Percentiles rank a stretch among this genome's conserved stretches.
These are phyloP conservation scores for Telopea speciosissima DNA, from an alignment of 177 flowering plant genomes.

Conservation along the genomic window DNA sequence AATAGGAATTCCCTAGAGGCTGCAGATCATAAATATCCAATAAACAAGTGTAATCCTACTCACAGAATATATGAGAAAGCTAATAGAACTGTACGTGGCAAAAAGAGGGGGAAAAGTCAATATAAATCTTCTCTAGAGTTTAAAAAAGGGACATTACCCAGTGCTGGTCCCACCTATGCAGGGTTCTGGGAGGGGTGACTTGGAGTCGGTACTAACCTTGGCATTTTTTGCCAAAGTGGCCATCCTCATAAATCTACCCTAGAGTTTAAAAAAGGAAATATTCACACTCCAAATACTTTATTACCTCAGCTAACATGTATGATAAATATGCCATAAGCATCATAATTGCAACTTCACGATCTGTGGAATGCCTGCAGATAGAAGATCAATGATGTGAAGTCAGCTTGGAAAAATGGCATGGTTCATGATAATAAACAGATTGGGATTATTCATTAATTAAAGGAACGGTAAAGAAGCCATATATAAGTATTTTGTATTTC, in stretches of 20 bases:
- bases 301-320: slow-evolving; percentile 71
- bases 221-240: too few relatives aligned
- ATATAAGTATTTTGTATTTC: background rate
- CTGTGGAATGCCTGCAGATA: slow-evolving; percentile 61
- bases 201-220: too few relatives aligned
- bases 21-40: background rate
- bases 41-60: background rate
- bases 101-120: background rate
- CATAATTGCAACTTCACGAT: slow-evolving; percentile 72
- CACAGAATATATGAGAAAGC: background rate
- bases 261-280: background rate
- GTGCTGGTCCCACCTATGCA: too few relatives aligned
- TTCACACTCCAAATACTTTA: background rate
- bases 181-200: too few relatives aligned
- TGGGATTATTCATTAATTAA: background rate
- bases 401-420: background rate
- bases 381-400: background rate
- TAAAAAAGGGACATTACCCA: background rate
- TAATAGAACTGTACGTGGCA: background rate
- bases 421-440: background rate
- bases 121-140: background rate
- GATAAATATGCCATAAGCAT: slow-evolving; percentile 70
- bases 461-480: background rate
- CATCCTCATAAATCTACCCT: background rate
- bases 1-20: background rate